Evolutionary conservation across 768 basidiomycete genomes (phyloP), one percentile per base, ranked within the genome.

Genomic region (Coprinopsis cinerea): DNA sequence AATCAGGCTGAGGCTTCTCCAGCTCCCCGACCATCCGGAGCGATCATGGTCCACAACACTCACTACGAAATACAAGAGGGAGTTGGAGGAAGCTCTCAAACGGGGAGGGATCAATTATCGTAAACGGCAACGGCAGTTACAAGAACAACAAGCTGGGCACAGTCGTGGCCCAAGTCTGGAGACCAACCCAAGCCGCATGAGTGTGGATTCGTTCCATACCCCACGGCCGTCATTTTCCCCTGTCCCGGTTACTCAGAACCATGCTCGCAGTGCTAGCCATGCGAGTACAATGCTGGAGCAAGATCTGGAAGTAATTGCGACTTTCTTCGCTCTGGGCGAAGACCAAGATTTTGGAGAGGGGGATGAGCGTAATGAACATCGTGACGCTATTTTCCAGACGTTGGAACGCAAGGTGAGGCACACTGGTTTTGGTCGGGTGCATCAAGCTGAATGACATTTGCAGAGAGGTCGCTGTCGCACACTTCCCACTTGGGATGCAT

Each of bases 1-100:
- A 34, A 27, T n/a, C n/a, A n/a, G n/a, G n/a, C n/a, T n/a, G n/a
- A n/a, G n/a, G n/a, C n/a, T n/a, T 47, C 40, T 36, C 10, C 49
- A 88, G 86, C 69, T 87, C 69, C 77, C 82, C 23, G 76, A 81
- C 54, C 86, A 87, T 59, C 56, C 70, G 2, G 11, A 56, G 4
- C 59, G 27, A 6, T 83, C 82, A 13, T 87, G 83, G 83, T 55
- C 47, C 26, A 59, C 57, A n/a, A 69, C 73, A 41, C 44, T 80
- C 17, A 37, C 54, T 25, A 53, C 52, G 45, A 59, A 61, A 47
- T 32, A 71, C 9, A 64, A 63, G 20, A 59, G 66, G 9, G 63
- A 70, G 34, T 51, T 84, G 10, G 80, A 78, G n/a, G 57, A 63
- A 4, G 60, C 74, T 46, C 68, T 74, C 46, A 78, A 79, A 60